Percentiles rank a stretch among this genome's conserved stretches.
These are phyloP conservation scores for Baudoinia panamericana DNA, from an alignment of 495 filamentous ascomycete genomes.

Conservation along the genomic window DNA sequence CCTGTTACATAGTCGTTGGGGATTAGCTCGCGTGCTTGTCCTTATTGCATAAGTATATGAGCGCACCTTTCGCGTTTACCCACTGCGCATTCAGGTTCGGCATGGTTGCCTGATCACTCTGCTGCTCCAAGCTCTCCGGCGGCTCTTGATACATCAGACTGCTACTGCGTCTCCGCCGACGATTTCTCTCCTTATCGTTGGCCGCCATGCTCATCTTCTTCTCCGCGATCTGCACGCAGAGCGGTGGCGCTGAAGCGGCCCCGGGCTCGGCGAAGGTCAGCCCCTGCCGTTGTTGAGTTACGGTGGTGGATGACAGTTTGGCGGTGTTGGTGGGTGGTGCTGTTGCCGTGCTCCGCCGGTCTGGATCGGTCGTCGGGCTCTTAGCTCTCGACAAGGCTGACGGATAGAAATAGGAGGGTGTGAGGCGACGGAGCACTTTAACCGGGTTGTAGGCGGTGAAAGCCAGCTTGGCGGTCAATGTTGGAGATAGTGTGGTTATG, in stretches of 20 bases:
- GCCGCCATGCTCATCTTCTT: conserved; percentile 12
- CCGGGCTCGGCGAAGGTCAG: conserved; percentile 19
- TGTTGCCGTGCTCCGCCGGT: not conserved
- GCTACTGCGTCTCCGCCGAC: conserved; percentile 74
- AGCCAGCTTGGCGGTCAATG: conserved; percentile 7
- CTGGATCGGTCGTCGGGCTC: not conserved
- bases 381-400: too few relatives aligned
- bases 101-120: conserved; percentile 85
- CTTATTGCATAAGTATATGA: too few relatives aligned
- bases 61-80: conserved; percentile 94
- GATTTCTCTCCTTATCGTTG: conserved; percentile 5
- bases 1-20: conserved; percentile 43
- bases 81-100: conserved; percentile 96
- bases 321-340: conserved; percentile 11
- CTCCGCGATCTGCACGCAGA: conserved; percentile 14
- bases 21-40: too few relatives aligned
- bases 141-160: conserved; percentile 95
- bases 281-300: conserved; percentile 5
- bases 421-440: conserved; percentile 11
- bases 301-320: conserved; percentile 16
- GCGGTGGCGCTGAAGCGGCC: conserved; percentile 1
- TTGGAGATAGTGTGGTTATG: too few relatives aligned
- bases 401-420: conserved; percentile 12
- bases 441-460: conserved; percentile 6
- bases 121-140: conserved; percentile 82